phyloP scores from a whole-genome alignment of 2,329 filamentous ascomycete species.

The Chaetomium olivaceum region DNA sequence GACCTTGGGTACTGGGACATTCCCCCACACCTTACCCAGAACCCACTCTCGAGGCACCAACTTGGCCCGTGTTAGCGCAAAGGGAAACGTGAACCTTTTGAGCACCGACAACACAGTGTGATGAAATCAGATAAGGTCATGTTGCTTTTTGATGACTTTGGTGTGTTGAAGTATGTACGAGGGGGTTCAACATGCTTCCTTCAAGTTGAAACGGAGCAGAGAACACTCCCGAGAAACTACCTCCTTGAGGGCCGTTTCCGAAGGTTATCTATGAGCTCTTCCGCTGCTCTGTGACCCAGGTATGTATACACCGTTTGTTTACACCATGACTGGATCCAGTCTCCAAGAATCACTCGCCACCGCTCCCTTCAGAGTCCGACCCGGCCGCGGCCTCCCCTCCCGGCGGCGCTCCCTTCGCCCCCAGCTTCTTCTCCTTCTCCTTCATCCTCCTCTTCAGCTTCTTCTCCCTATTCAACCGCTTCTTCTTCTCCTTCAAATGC shows the following conservation, averaged over 20 bases:
- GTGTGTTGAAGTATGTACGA: neutral
- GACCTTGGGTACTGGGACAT: neutral
- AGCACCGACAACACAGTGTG: neutral
- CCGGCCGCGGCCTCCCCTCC: slow-evolving; percentile 5
- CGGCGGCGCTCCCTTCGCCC: slow-evolving; percentile 19
- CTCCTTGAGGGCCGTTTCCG: neutral
- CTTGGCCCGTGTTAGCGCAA: neutral
- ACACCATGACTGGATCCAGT: neutral
- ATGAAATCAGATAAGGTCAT: neutral
- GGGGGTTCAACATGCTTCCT: neutral
- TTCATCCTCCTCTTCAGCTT: slow-evolving; percentile 61
- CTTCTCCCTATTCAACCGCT: slow-evolving; percentile 60
- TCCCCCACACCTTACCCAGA: slow-evolving; percentile 15
- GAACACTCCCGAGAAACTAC: neutral
- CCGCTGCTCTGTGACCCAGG: neutral
- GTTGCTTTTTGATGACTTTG: neutral
- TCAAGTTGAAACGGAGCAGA: neutral
- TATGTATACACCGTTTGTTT: neutral
- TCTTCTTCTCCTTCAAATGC: slow-evolving; percentile 61
- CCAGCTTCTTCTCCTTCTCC: slow-evolving; percentile 55
- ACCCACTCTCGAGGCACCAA: neutral
- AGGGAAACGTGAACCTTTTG: neutral
- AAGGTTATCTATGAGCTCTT: neutral
- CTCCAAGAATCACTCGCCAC: neutral
- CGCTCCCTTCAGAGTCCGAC: slow-evolving; percentile 17